Conservation (phyloP, 345 rosid species). For the Eucalyptus victrix region DNA sequence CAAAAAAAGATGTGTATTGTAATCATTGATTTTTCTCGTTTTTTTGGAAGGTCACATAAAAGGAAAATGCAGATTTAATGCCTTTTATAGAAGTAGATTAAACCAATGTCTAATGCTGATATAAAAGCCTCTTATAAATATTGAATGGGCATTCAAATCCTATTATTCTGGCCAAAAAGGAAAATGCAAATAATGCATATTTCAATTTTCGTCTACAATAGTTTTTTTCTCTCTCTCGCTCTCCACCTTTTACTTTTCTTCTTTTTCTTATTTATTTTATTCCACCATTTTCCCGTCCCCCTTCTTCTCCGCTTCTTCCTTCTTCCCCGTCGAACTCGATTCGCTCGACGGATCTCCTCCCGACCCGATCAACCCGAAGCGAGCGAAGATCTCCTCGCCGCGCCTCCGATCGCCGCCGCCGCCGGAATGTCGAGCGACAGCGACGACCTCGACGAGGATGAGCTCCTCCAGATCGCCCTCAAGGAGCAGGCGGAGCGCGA, state of each 20-base stretch:
- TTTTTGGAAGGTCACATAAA: too few relatives aligned
- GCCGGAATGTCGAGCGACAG: conserved; percentile 70
- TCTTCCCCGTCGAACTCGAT: background rate
- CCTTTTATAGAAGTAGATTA: background rate
- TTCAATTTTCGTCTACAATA: background rate
- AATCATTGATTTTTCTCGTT: background rate
- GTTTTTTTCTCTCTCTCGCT: background rate
- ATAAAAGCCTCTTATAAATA: background rate
- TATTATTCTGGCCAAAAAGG: background rate
- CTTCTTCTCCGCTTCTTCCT: background rate
- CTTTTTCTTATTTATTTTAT: background rate
- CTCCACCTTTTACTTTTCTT: background rate
- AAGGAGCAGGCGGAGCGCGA: conserved; percentile 81
- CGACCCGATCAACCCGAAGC: background rate
- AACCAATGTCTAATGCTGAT: background rate
- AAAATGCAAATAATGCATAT: background rate
- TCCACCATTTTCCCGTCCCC: background rate
- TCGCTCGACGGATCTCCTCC: background rate
- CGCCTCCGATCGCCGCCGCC: background rate
- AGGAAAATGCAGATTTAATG: background rate
- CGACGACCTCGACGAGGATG: conserved; percentile 72
- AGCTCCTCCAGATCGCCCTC: conserved; percentile 93
- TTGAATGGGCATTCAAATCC: background rate
- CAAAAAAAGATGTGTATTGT: too few relatives aligned
- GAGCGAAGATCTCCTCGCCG: background rate